Percentiles rank a stretch among this genome's conserved stretches.
Evolutionary conservation across 1,284 basidiomycete genomes (phyloP).

Genomic region (Porogramme epimiltina): DNA sequence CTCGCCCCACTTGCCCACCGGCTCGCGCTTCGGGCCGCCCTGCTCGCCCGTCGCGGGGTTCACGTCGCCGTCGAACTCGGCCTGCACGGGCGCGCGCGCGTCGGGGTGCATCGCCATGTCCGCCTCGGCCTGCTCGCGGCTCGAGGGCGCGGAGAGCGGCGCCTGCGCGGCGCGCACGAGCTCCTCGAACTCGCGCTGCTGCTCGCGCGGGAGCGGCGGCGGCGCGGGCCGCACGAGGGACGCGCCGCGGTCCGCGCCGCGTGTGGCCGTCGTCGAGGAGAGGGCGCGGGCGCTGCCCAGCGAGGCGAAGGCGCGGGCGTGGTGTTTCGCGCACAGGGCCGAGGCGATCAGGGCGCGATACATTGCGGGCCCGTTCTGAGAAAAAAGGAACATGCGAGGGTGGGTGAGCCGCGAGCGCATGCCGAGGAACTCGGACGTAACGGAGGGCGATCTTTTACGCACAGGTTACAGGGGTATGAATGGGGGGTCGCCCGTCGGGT

Average conservation of each 20-base stretch:
- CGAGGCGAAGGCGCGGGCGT: neutral
- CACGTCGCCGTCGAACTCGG: constrained; percentile 73
- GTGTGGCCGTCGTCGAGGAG: constrained; percentile 29
- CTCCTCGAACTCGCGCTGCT: constrained; percentile 78
- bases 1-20: constrained; percentile 60
- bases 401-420: too few species aligned
- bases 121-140: constrained; percentile 33
- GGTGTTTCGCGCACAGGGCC: neutral
- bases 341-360: neutral
- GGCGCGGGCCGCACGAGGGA: constrained; percentile 61
- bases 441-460: too few species aligned
- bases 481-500: too few species aligned
- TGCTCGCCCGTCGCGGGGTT: constrained; percentile 77
- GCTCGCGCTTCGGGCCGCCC: constrained; percentile 78
- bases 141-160: constrained; percentile 36
- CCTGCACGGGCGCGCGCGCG: constrained; percentile 53
- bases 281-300: neutral
- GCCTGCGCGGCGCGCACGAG: constrained; percentile 62
- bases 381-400: neutral
- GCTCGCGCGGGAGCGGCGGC: constrained; percentile 65
- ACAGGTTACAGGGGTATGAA: too few species aligned
- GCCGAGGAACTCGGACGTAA: too few species aligned
- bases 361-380: constrained; percentile 4
- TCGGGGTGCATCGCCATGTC: constrained; percentile 66
- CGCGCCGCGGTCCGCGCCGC: constrained; percentile 13